These are phyloP conservation scores for Zoysia matrella DNA, from an alignment of 202 grass and related monocot species.

Conservation along the genomic window DNA sequence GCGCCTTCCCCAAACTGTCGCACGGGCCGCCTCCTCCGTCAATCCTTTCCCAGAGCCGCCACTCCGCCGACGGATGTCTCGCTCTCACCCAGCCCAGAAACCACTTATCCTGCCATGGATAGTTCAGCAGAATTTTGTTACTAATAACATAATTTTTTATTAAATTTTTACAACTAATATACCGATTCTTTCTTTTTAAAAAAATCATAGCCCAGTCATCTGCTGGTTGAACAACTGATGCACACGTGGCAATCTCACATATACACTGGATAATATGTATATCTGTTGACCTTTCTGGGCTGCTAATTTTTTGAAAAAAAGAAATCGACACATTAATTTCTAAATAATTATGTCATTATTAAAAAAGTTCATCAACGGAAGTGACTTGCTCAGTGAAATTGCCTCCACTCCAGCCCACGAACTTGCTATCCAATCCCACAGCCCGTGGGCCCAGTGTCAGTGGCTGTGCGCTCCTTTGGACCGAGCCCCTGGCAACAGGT, in stretches of 20 bases:
- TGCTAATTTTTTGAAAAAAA: too few species aligned
- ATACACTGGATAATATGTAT: too few species aligned
- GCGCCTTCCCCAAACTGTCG: background rate
- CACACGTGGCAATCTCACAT: too few species aligned
- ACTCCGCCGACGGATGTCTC: background rate
- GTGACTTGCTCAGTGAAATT: background rate
- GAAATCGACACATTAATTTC: too few species aligned
- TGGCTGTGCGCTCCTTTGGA: background rate
- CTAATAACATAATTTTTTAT: too few species aligned
- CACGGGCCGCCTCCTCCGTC: background rate
- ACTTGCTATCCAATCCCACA: background rate
- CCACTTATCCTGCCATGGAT: slow-evolving; percentile 21
- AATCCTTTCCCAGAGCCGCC: background rate
- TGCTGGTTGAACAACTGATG: too few species aligned
- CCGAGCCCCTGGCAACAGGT: background rate
- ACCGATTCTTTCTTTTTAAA: too few species aligned
- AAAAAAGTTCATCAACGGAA: too few species aligned
- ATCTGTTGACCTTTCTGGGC: too few species aligned
- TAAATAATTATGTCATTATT: too few species aligned
- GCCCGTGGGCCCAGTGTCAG: background rate
- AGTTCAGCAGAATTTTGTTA: background rate
- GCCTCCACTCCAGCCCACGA: background rate
- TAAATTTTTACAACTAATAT: too few species aligned
- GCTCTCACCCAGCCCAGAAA: background rate
- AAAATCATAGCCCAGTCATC: too few species aligned